A percentile compares a stretch with the other conserved stretches of the same genome.
Conservation (phyloP, 768 basidiomycete genomes). For the Tricholoma furcatifolium region DNA sequence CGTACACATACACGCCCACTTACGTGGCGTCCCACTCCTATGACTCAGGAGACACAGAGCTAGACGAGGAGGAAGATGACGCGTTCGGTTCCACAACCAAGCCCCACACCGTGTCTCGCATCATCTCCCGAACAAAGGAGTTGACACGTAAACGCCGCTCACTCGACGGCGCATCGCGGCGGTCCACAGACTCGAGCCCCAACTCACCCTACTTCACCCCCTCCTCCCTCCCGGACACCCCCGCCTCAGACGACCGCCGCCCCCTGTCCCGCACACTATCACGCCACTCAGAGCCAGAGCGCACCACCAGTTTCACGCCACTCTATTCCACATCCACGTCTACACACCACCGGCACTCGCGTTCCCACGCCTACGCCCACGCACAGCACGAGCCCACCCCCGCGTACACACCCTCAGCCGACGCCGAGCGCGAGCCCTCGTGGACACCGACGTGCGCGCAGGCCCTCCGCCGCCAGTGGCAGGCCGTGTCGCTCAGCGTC, state of each 20-base stretch:
- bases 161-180: conserved; percentile 8
- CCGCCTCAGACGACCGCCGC: conserved; percentile 7
- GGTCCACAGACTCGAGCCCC: neutral
- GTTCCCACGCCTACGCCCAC: conserved; percentile 5
- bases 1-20: conserved; percentile 12
- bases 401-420: conserved; percentile 8
- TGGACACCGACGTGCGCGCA: conserved; percentile 59
- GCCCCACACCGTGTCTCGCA: conserved; percentile 23
- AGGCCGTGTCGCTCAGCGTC: conserved; percentile 52
- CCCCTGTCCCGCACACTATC: conserved; percentile 5
- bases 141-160: conserved; percentile 13
- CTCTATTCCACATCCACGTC: neutral
- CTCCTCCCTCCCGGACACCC: conserved; percentile 8
- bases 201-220: conserved; percentile 10
- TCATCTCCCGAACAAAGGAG: conserved; percentile 17
- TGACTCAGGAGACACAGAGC: conserved; percentile 26
- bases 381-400: conserved; percentile 2
- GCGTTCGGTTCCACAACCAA: conserved; percentile 6
- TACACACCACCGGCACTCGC: conserved; percentile 3
- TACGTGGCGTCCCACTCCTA: conserved; percentile 24
- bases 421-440: conserved; percentile 15
- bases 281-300: neutral
- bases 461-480: conserved; percentile 57
- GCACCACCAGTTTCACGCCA: neutral
- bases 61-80: conserved; percentile 26